Percentiles rank a stretch among this genome's conserved stretches.
Evolutionary conservation across 2,329 filamentous ascomycete species (phyloP).

Genomic region (Teratosphaeria pseudoeucalypti): DNA sequence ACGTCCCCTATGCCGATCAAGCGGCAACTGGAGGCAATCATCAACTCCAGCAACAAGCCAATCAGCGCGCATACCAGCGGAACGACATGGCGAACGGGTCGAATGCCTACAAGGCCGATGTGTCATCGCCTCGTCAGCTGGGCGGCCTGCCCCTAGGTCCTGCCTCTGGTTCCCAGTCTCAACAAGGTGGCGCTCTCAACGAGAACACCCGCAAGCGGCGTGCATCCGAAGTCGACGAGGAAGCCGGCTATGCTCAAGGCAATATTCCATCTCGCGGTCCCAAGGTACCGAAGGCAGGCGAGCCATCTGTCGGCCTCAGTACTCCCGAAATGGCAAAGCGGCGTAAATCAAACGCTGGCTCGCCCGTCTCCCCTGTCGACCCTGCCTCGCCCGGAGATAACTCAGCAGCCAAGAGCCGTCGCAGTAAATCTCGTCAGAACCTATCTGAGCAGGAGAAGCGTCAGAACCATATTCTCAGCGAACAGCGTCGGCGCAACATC

Average conservation of each 20-base stretch:
- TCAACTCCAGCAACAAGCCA: background rate
- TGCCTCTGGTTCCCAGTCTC: background rate
- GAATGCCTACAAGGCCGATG: background rate
- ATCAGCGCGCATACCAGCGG: background rate
- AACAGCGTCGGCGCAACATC: constrained; percentile 73
- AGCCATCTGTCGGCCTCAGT: background rate
- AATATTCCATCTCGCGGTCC: constrained; percentile 5
- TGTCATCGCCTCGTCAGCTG: background rate
- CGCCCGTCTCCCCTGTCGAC: background rate
- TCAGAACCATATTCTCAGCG: constrained; percentile 76
- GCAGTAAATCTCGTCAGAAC: constrained; percentile 34
- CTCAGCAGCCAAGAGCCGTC: background rate
- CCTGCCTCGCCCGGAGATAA: constrained; percentile 1
- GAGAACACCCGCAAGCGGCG: background rate
- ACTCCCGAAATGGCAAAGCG: constrained; percentile 5
- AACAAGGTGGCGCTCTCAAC: background rate
- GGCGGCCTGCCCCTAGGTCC: background rate
- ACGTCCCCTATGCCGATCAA: background rate
- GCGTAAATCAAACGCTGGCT: constrained; percentile 5
- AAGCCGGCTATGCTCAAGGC: background rate
- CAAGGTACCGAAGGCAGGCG: constrained; percentile 6
- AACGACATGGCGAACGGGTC: background rate
- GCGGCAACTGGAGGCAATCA: background rate
- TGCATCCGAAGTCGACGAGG: background rate
- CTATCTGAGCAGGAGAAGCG: constrained; percentile 71